These are phyloP conservation scores for Backusella liffmaniae DNA, from an alignment of 192 early-diverging fungal genomes.

Conservation along the genomic window DNA sequence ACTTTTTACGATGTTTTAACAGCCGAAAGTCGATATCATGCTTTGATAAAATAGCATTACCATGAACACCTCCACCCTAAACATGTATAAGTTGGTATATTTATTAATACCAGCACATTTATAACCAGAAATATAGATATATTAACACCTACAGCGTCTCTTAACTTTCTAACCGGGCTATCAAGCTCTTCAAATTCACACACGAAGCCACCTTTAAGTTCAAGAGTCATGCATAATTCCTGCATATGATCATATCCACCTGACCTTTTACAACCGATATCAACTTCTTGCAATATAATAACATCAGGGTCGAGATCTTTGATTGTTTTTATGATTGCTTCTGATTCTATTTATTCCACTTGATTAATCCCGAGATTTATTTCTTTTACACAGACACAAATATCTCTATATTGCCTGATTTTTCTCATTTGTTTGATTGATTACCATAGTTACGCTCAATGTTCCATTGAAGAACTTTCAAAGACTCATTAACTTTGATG, in stretches of 20 bases:
- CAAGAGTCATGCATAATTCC: slow-evolving; percentile 56
- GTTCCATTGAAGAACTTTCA: slow-evolving; percentile 79
- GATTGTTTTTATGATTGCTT: slow-evolving; percentile 54
- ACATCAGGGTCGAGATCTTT: slow-evolving; percentile 67
- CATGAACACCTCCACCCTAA: slow-evolving; percentile 74
- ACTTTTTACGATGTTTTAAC: slow-evolving; percentile 65
- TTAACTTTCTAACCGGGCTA: slow-evolving; percentile 48
- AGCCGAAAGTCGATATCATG: slow-evolving; percentile 61
- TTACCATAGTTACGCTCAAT: slow-evolving; percentile 76
- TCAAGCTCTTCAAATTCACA: slow-evolving; percentile 75
- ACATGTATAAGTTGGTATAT: neutral
- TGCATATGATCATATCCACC: slow-evolving; percentile 58
- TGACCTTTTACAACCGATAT: slow-evolving; percentile 72
- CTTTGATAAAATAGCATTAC: slow-evolving; percentile 72
- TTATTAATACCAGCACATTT: neutral
- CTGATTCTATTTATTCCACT: slow-evolving; percentile 34
- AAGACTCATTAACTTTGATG: slow-evolving; percentile 22
- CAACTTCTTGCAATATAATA: slow-evolving; percentile 73
- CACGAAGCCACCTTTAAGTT: slow-evolving; percentile 64
- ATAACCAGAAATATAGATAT: neutral
- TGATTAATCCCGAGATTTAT: neutral
- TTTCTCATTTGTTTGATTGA: neutral
- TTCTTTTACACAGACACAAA: neutral
- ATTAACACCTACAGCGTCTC: slow-evolving; percentile 48
- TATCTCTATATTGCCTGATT: neutral